Conservation (phyloP, 1,284 basidiomycete genomes). For the Leccinum cinnamomeum region DNA sequence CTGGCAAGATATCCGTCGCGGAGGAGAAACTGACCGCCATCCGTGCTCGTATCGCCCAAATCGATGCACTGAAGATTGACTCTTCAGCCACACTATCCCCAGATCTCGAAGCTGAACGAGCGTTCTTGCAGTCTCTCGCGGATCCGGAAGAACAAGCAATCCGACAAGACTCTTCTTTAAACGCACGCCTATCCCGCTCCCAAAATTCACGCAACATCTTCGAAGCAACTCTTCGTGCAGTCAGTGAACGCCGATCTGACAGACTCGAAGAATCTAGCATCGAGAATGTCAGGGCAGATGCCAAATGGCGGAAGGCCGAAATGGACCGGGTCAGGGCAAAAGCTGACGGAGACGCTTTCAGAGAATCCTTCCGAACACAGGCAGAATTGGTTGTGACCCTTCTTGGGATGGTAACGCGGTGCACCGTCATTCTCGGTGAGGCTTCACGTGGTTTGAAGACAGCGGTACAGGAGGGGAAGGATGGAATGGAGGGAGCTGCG, state of each 20-base stretch:
- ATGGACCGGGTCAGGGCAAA: constrained; percentile 73
- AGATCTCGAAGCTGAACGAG: constrained; percentile 72
- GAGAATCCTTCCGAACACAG: constrained; percentile 63
- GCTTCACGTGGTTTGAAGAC: constrained; percentile 56
- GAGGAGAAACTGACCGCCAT: constrained; percentile 69
- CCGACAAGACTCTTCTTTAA: constrained; percentile 59
- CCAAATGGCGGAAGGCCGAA: constrained; percentile 64
- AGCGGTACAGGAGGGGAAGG: constrained; percentile 44
- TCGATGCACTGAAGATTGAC: constrained; percentile 47
- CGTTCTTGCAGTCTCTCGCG: constrained; percentile 68
- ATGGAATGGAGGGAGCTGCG: constrained; percentile 40
- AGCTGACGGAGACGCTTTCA: constrained; percentile 67
- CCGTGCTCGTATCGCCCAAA: constrained; percentile 62
- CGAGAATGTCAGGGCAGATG: constrained; percentile 74
- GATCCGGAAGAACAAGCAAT: constrained; percentile 69
- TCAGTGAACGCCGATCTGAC: constrained; percentile 77
- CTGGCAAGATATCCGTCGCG: constrained; percentile 76
- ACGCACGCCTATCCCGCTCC: constrained; percentile 63
- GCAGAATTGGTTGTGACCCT: constrained; percentile 69
- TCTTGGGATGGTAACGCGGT: constrained; percentile 77
- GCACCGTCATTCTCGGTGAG: constrained; percentile 71
- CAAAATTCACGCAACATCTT: constrained; percentile 80
- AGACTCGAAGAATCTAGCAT: constrained; percentile 73
- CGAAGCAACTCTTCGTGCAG: constrained; percentile 78
- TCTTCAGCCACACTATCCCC: constrained; percentile 45